Evolutionary conservation across 2,329 filamentous ascomycete genomes (phyloP).

Genomic region (Rugonectria rugulosa): DNA sequence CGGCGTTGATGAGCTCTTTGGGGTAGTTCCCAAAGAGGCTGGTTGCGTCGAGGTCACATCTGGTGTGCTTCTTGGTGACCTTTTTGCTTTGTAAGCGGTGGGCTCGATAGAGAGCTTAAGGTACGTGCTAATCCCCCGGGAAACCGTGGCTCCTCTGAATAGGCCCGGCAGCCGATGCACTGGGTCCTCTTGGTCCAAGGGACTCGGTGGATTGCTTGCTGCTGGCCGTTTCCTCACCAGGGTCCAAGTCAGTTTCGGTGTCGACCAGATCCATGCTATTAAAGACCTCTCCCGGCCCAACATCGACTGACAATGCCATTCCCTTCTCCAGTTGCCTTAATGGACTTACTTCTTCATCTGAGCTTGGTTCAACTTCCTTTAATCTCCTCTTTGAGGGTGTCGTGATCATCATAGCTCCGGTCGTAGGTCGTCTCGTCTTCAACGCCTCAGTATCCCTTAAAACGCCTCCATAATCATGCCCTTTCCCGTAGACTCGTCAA

Average conservation of each 20-base stretch:
- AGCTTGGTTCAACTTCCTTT: conserved; percentile 40
- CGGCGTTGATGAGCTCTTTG: background rate
- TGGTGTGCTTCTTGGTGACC: background rate
- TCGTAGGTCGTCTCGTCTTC: conserved; percentile 36
- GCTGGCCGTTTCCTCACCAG: background rate
- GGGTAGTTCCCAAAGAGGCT: conserved; percentile 17
- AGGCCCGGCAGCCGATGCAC: no score
- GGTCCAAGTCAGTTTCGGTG: background rate
- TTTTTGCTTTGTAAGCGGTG: background rate
- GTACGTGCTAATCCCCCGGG: no score
- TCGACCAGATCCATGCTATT: background rate
- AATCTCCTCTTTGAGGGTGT: conserved; percentile 46
- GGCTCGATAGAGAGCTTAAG: no score
- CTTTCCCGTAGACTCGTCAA: no score
- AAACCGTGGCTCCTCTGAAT: no score
- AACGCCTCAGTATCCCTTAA: conserved; percentile 32
- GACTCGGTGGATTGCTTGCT: background rate
- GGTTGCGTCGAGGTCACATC: background rate
- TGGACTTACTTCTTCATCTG: conserved; percentile 41
- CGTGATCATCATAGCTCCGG: conserved; percentile 45
- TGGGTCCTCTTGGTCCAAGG: background rate
- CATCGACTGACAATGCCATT: conserved; percentile 11
- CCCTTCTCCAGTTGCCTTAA: conserved; percentile 40
- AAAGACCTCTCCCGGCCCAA: conserved; percentile 6
- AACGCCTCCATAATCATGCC: no score